Conservation (phyloP, 257 asterid genomes). For the Nemophila menziesii region DNA sequence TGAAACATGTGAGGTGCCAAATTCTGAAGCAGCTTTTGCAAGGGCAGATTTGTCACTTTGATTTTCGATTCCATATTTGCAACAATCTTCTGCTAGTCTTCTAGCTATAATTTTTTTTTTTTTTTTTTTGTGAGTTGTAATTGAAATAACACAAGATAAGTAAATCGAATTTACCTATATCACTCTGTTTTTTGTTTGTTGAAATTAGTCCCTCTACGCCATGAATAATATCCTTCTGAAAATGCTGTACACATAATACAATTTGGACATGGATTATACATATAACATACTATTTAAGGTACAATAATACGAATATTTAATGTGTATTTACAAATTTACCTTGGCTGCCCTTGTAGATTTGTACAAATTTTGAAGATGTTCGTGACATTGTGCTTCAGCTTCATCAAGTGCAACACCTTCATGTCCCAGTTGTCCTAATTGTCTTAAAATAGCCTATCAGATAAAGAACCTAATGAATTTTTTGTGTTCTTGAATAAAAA, state of each 20-base stretch:
- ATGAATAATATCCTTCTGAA: constrained; percentile 88
- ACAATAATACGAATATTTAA: background rate
- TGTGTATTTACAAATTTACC: constrained; percentile 29
- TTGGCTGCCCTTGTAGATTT: constrained; percentile 84
- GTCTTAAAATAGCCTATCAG: constrained; percentile 74
- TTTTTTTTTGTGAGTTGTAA: constrained; percentile 11
- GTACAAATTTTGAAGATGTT: constrained; percentile 63
- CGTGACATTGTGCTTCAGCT: constrained; percentile 55
- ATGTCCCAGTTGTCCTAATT: constrained; percentile 80
- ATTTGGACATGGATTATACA: background rate
- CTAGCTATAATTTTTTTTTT: constrained; percentile 42
- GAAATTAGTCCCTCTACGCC: constrained; percentile 71
- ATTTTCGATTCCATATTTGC: constrained; percentile 76
- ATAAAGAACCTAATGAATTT: constrained; percentile 3
- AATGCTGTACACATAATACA: constrained; percentile 61
- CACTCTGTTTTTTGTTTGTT: constrained; percentile 71
- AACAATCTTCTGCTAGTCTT: constrained; percentile 81
- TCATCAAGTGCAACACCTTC: constrained; percentile 67
- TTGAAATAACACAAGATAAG: constrained; percentile 14
- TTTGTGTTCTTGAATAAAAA: constrained; percentile 3
- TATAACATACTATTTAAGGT: too few relatives aligned
- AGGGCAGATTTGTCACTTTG: constrained; percentile 53
- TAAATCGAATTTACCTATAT: constrained; percentile 46
- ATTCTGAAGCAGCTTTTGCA: constrained; percentile 49
- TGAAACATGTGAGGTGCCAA: constrained; percentile 78